Percentiles rank a stretch among this genome's conserved stretches.
Evolutionary conservation across 257 asterid species (phyloP).

Genomic region (Plantago major): DNA sequence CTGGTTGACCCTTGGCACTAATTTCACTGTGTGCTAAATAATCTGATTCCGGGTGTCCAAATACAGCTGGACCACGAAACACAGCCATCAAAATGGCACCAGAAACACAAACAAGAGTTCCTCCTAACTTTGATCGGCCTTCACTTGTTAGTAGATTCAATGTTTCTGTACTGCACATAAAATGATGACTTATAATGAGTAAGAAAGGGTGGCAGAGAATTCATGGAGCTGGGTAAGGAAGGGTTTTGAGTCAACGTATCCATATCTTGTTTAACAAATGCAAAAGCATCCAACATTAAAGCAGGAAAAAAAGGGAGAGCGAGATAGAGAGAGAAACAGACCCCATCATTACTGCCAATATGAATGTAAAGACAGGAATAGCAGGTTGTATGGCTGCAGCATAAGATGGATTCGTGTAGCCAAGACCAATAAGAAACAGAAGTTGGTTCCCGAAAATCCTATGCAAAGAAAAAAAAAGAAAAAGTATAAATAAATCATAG

Average conservation of each 20-base stretch:
- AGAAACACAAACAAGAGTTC: conserved; percentile 77
- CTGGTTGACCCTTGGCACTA: conserved; percentile 82
- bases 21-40: conserved; percentile 50
- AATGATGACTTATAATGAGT: conserved; percentile 30
- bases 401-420: conserved; percentile 89
- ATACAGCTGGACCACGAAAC: conserved; percentile 81
- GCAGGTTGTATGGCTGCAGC: conserved; percentile 98
- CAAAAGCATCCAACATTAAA: background rate
- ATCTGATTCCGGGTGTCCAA: conserved; percentile 63
- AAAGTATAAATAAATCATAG: conserved; percentile 16
- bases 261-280: background rate
- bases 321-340: conserved; percentile 36
- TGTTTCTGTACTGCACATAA: conserved; percentile 84
- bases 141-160: conserved; percentile 58
- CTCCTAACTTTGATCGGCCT: conserved; percentile 92
- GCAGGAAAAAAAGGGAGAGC: conserved; percentile 1
- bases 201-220: conserved; percentile 11
- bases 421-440: conserved; percentile 91
- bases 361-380: conserved; percentile 92
- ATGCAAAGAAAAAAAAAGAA: conserved; percentile 20
- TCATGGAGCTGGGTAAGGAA: background rate
- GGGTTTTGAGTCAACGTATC: background rate
- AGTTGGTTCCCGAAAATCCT: conserved; percentile 96
- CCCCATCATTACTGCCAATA: conserved; percentile 90
- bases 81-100: conserved; percentile 88